These are phyloP conservation scores for Hypericum androsaemum DNA, from an alignment of 345 rosid genomes.

Conservation along the genomic window DNA sequence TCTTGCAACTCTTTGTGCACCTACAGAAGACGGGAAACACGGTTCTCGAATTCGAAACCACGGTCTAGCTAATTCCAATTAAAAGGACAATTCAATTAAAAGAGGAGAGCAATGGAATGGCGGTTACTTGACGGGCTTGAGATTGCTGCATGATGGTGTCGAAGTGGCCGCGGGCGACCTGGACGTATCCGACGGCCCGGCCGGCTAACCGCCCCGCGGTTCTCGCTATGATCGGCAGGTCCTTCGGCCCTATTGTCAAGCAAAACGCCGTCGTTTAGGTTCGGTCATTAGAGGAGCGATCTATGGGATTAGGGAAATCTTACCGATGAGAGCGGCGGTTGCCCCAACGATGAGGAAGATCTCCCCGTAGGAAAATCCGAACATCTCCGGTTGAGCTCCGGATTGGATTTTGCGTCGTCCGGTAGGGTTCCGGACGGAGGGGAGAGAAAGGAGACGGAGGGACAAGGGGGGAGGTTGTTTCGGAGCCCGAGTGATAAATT, in stretches of 20 bases:
- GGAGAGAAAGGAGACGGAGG: no score
- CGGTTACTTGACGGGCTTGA: constrained; percentile 73
- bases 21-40: no score
- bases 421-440: not conserved
- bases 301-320: constrained; percentile 2
- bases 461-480: no score
- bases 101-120: not conserved
- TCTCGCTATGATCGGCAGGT: constrained; percentile 65
- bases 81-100: not conserved
- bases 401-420: not conserved
- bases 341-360: constrained; percentile 54
- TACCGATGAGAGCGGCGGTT: constrained; percentile 61
- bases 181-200: constrained; percentile 71
- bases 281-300: not conserved
- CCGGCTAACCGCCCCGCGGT: constrained; percentile 73
- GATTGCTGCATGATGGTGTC: constrained; percentile 76
- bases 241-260: constrained; percentile 55
- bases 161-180: constrained; percentile 80
- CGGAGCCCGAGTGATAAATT: no score
- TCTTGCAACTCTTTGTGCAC: constrained; percentile 88
- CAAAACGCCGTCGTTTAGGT: not conserved
- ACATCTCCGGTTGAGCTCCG: constrained; percentile 18
- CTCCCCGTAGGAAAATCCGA: constrained; percentile 65
- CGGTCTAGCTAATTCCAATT: no score
- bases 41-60: no score